These are phyloP conservation scores for Carex pumila DNA, from an alignment of 176 grass and related monocot genomes.

Conservation along the genomic window DNA sequence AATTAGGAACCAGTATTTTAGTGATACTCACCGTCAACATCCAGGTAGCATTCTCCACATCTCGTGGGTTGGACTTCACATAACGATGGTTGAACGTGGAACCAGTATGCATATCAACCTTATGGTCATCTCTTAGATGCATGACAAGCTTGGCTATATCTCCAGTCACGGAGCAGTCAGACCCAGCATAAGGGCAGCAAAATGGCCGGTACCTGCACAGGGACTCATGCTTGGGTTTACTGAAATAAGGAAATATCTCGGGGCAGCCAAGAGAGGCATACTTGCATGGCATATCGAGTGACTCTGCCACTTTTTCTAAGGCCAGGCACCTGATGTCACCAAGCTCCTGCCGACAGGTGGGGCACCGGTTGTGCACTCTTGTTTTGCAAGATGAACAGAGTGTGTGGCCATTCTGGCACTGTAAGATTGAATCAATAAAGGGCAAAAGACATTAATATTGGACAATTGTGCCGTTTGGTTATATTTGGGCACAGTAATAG, in stretches of 20 bases:
- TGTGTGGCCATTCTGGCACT: slow-evolving; percentile 97
- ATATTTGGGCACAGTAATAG: neutral
- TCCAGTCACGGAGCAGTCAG: slow-evolving; percentile 72
- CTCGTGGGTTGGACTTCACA: slow-evolving; percentile 80
- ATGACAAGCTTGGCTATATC: slow-evolving; percentile 72
- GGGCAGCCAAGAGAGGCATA: slow-evolving; percentile 54
- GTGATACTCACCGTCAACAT: slow-evolving; percentile 82
- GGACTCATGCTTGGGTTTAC: slow-evolving; percentile 80
- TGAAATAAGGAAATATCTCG: slow-evolving; percentile 81
- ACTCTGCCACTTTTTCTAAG: slow-evolving; percentile 95
- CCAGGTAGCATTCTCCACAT: slow-evolving; percentile 96
- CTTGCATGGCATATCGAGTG: slow-evolving; percentile 83
- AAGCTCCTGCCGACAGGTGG: slow-evolving; percentile 83
- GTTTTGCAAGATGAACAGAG: slow-evolving; percentile 87
- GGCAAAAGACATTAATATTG: neutral
- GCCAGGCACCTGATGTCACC: slow-evolving; percentile 91
- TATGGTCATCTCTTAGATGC: slow-evolving; percentile 84
- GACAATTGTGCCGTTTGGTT: neutral
- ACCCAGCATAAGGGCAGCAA: slow-evolving; percentile 89
- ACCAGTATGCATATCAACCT: slow-evolving; percentile 88
- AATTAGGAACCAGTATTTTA: neutral
- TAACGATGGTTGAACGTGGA: slow-evolving; percentile 98
- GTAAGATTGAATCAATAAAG: slow-evolving; percentile 24
- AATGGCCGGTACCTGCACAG: slow-evolving; percentile 89
- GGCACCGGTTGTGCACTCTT: slow-evolving; percentile 83